These are phyloP conservation scores for Teunomyces panamensis DNA, from an alignment of 805 yeast species.

Conservation along the genomic window DNA sequence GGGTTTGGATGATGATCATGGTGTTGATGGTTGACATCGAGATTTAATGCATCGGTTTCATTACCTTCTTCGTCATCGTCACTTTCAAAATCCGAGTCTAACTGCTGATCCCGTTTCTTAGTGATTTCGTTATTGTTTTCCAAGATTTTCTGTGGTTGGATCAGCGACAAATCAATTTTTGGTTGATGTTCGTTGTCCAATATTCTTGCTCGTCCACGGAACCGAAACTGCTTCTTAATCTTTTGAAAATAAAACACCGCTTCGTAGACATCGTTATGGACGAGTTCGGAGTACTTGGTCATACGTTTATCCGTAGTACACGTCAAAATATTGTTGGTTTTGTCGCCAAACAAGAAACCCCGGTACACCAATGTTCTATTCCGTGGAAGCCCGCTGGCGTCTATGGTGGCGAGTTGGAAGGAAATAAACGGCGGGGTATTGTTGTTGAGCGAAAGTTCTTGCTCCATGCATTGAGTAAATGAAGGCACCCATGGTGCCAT, in stretches of 20 bases:
- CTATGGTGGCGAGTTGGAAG: slow-evolving; percentile 70
- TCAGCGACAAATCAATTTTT: slow-evolving; percentile 25
- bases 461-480: slow-evolving; percentile 51
- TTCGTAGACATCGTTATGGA: slow-evolving; percentile 58
- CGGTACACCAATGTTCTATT: slow-evolving; percentile 70
- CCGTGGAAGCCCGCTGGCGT: slow-evolving; percentile 49
- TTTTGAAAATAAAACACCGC: slow-evolving; percentile 71
- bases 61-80: slow-evolving; percentile 4
- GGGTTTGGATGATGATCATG: not conserved
- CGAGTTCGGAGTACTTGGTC: slow-evolving; percentile 54
- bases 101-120: slow-evolving; percentile 9
- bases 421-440: slow-evolving; percentile 48
- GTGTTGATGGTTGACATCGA: not conserved
- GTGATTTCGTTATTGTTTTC: slow-evolving; percentile 16
- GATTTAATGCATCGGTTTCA: not conserved
- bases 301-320: slow-evolving; percentile 73
- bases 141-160: slow-evolving; percentile 24
- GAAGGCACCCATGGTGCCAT: slow-evolving; percentile 78
- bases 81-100: slow-evolving; percentile 9
- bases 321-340: slow-evolving; percentile 61
- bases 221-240: slow-evolving; percentile 65
- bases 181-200: slow-evolving; percentile 34
- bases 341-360: slow-evolving; percentile 72
- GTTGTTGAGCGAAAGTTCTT: slow-evolving; percentile 32
- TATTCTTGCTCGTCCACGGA: slow-evolving; percentile 61